These are phyloP conservation scores for Fusarium sp. DNA, from an alignment of 2,329 filamentous ascomycete species.

Conservation along the genomic window DNA sequence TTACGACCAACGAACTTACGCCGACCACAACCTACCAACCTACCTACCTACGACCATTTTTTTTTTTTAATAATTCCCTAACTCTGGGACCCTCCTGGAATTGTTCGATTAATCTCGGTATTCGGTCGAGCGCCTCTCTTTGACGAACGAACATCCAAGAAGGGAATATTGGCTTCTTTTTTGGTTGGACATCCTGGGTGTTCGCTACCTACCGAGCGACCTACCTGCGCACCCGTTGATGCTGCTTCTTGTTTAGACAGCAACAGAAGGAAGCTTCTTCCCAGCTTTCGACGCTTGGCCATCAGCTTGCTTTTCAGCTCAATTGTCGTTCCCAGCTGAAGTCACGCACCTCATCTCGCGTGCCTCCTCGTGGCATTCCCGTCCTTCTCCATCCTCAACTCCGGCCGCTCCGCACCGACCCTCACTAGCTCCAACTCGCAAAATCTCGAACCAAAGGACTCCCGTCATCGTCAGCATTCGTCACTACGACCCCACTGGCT, in stretches of 20 bases:
- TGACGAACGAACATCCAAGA: constrained; percentile 9
- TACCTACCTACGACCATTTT: neutral
- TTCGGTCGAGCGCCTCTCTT: constrained; percentile 22
- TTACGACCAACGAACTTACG: constrained; percentile 6
- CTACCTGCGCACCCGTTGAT: neutral
- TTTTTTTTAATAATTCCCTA: constrained; percentile 17
- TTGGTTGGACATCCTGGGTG: neutral
- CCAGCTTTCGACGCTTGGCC: constrained; percentile 4
- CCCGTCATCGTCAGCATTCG: constrained; percentile 35
- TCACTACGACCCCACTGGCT: constrained; percentile 44
- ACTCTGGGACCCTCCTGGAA: constrained; percentile 17
- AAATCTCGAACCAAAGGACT: constrained; percentile 27
- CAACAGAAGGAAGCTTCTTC: constrained; percentile 7
- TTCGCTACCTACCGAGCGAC: neutral
- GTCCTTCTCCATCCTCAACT: constrained; percentile 26
- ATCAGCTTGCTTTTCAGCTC: constrained; percentile 13
- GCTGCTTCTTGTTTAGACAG: constrained; percentile 17
- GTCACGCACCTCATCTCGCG: constrained; percentile 27
- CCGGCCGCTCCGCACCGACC: constrained; percentile 37
- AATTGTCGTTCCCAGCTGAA: constrained; percentile 9
- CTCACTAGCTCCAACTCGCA: constrained; percentile 38
- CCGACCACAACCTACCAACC: constrained; percentile 9
- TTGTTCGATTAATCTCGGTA: constrained; percentile 21
- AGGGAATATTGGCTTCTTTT: constrained; percentile 4
- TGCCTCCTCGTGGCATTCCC: constrained; percentile 31